Evolutionary conservation across 371 early-diverging fungal genomes (phyloP).

Genomic region (Lichtheimia hyalospora): DNA sequence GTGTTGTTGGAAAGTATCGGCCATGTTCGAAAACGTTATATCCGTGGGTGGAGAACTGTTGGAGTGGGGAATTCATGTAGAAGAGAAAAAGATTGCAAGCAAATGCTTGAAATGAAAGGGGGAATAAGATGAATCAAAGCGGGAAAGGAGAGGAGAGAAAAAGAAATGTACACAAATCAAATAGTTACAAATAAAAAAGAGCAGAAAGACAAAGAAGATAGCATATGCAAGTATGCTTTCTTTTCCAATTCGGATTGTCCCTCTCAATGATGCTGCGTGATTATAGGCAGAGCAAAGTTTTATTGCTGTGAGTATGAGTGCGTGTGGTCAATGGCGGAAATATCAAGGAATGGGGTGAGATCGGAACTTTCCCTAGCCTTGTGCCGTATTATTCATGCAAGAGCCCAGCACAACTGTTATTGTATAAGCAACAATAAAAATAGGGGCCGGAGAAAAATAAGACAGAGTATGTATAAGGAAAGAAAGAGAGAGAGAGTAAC

Average conservation of each 20-base stretch:
- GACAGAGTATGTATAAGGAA: background rate
- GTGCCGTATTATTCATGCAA: background rate
- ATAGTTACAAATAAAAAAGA: background rate
- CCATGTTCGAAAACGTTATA: too few species aligned
- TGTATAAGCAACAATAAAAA: background rate
- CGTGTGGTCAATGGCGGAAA: background rate
- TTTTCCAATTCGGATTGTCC: background rate
- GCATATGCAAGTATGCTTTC: background rate
- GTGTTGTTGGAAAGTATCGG: too few species aligned
- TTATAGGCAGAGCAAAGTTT: too few species aligned
- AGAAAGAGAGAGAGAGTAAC: background rate
- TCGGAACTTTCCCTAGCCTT: conserved; percentile 1
- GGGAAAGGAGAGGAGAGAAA: background rate
- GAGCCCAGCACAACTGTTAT: background rate
- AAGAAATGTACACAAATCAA: too few species aligned
- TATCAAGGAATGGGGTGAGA: background rate
- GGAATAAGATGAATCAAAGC: background rate
- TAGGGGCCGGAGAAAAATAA: conserved; percentile 1
- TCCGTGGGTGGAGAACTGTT: too few species aligned
- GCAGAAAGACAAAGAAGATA: background rate
- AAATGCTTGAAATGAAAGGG: background rate
- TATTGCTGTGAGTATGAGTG: too few species aligned
- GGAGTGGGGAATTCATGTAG: too few species aligned
- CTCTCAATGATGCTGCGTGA: background rate
- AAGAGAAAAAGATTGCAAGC: too few species aligned